Conservation (phyloP, 306 rosid species). For the Lithocarpus polystachyus region DNA sequence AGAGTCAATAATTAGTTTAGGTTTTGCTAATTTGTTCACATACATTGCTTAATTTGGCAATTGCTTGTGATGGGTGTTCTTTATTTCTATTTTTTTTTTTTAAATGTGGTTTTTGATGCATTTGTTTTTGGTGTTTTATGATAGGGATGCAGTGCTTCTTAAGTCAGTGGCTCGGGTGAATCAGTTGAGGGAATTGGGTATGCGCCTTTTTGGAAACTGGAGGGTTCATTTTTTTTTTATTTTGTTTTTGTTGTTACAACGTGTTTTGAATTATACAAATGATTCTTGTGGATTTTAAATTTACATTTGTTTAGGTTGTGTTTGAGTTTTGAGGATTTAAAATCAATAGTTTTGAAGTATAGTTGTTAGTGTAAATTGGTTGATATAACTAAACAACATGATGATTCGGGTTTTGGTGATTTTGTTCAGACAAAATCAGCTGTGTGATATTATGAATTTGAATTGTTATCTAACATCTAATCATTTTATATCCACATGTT, state of each 20-base stretch:
- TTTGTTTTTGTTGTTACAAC: slow-evolving; percentile 6
- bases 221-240: background rate
- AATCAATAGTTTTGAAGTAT: too few relatives aligned
- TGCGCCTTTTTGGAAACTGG: slow-evolving; percentile 10
- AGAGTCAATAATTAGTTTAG: background rate
- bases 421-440: too few relatives aligned
- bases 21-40: background rate
- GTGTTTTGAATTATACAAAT: background rate
- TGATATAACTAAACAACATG: too few relatives aligned
- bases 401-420: too few relatives aligned
- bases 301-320: slow-evolving; percentile 3
- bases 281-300: background rate
- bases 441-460: too few relatives aligned
- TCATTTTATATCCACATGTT: too few relatives aligned
- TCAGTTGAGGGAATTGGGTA: slow-evolving; percentile 91
- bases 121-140: slow-evolving; percentile 3
- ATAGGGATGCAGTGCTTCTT: slow-evolving; percentile 82
- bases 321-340: background rate
- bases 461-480: too few relatives aligned
- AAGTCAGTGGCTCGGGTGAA: slow-evolving; percentile 76
- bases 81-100: background rate
- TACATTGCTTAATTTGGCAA: background rate
- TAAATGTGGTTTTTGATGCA: too few relatives aligned
- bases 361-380: too few relatives aligned
- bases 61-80: background rate